Conservation (phyloP, 2,329 filamentous ascomycete species). For the Microascus cirrosus region DNA sequence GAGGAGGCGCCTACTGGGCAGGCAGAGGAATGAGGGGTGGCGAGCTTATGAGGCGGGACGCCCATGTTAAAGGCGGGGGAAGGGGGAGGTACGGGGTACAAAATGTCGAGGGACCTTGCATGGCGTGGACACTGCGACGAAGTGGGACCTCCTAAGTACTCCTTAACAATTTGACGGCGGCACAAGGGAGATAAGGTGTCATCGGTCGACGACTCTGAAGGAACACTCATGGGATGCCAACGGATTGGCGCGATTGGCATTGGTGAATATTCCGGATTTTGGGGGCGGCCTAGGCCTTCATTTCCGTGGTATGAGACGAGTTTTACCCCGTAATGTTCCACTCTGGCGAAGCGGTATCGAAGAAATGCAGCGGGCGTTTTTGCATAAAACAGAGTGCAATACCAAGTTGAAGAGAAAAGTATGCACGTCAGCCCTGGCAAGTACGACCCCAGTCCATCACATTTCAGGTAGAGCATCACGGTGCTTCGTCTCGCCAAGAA, state of each 20-base stretch:
- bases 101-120: conserved; percentile 1
- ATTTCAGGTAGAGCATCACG: not conserved
- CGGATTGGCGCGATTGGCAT: no score
- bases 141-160: not conserved
- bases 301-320: no score
- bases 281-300: no score
- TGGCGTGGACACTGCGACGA: not conserved
- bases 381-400: not conserved
- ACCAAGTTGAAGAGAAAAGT: not conserved
- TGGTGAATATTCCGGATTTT: no score
- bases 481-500: not conserved
- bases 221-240: no score
- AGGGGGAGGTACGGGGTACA: not conserved
- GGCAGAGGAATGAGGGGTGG: conserved; percentile 2
- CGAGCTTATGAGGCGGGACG: not conserved
- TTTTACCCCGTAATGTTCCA: no score
- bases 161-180: no score
- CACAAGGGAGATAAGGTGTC: no score
- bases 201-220: no score
- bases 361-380: not conserved
- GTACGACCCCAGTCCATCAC: not conserved
- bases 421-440: not conserved
- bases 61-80: not conserved
- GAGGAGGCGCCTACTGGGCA: not conserved
- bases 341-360: not conserved